Conservation (phyloP, 441 rosid genomes). For the Erodium trifolium region DNA sequence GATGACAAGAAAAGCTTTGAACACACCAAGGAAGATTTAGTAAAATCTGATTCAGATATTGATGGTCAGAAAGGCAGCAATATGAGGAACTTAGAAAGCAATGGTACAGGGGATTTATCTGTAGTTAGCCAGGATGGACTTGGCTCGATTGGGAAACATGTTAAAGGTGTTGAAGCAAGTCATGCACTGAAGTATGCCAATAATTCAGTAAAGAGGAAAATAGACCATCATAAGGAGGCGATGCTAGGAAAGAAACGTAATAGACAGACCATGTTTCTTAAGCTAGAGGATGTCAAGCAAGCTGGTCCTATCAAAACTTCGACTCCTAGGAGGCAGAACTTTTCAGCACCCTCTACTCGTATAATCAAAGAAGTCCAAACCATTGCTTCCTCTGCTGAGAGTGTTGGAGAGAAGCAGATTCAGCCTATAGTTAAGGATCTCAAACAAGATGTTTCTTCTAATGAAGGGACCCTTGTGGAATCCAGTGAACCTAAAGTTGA, state of each 20-base stretch:
- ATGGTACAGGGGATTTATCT: constrained; percentile 34
- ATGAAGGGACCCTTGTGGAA: constrained; percentile 44
- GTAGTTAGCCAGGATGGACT: constrained; percentile 44
- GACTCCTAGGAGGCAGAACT: constrained; percentile 72
- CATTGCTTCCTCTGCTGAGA: constrained; percentile 39
- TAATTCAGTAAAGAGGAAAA: constrained; percentile 69
- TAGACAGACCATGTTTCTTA: constrained; percentile 85
- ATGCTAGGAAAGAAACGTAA: constrained; percentile 95
- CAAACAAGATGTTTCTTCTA: constrained; percentile 40
- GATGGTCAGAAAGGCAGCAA: constrained; percentile 36
- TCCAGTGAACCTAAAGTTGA: constrained; percentile 48
- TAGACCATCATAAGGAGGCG: constrained; percentile 85
- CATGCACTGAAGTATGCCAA: constrained; percentile 60
- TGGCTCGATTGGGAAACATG: constrained; percentile 37
- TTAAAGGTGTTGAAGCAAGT: constrained; percentile 73
- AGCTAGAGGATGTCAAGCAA: constrained; percentile 90
- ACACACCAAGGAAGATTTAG: constrained; percentile 24
- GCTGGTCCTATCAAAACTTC: constrained; percentile 62
- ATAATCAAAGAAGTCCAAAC: constrained; percentile 66
- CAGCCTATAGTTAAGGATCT: constrained; percentile 44
- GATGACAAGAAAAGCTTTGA: constrained; percentile 28
- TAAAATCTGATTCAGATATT: constrained; percentile 30
- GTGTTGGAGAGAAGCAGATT: constrained; percentile 41
- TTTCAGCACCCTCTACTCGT: constrained; percentile 54
- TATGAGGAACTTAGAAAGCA: constrained; percentile 37